Evolutionary conservation across 345 rosid genomes (phyloP).

Genomic region (Syzygium aqueum): DNA sequence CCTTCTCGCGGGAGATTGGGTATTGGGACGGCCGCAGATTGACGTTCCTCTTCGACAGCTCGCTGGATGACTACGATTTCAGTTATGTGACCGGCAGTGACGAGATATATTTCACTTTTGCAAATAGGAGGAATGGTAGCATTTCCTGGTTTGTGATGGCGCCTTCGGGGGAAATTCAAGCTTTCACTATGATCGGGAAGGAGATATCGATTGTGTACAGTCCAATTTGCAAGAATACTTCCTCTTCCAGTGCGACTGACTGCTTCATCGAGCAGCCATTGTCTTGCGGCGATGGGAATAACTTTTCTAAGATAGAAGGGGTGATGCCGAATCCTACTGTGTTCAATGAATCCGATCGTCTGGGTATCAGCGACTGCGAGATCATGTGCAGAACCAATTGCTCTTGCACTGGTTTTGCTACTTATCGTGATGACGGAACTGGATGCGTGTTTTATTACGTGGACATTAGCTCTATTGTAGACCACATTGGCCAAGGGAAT

Average conservation of each 20-base stretch:
- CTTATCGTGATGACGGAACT: neutral
- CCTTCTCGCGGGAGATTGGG: neutral
- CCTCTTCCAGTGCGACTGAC: neutral
- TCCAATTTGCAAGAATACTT: neutral
- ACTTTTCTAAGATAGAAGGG: neutral
- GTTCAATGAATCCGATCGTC: neutral
- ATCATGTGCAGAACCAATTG: constrained; percentile 4
- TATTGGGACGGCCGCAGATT: constrained; percentile 2
- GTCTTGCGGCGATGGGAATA: neutral
- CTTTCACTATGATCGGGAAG: neutral
- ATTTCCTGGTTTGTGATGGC: constrained; percentile 4
- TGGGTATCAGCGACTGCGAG: constrained; percentile 5
- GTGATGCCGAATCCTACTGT: neutral
- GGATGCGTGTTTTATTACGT: neutral
- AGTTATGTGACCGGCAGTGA: neutral
- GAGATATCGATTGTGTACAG: neutral
- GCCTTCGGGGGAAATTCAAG: constrained; percentile 1
- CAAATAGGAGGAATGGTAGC: neutral
- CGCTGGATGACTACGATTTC: neutral
- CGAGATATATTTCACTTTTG: neutral
- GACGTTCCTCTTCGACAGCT: neutral
- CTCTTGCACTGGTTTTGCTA: neutral
- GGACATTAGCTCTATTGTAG: neutral
- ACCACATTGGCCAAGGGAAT: neutral
- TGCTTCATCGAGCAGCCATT: neutral